Evolutionary conservation across 495 filamentous ascomycete genomes (phyloP), one percentile per base, ranked within the genome.

Genomic region (Penicillium crystallinum): DNA sequence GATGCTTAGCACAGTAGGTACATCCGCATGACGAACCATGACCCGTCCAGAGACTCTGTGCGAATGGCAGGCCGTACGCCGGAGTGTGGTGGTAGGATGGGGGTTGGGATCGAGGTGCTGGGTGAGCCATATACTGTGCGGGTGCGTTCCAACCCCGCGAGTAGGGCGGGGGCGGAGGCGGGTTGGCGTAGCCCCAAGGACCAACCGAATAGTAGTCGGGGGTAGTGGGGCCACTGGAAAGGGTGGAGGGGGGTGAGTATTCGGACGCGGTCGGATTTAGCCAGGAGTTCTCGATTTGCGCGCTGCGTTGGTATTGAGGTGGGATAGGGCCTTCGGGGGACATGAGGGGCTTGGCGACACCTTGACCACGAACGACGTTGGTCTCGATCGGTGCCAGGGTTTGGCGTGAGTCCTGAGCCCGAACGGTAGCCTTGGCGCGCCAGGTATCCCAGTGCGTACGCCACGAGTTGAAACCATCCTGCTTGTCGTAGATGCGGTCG

Each of bases 381-480:
- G 87, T 83, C 62, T 91, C 84, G 55, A 92, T 78, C 17, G 88
- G 83, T 15, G 84, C 78, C 54, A 91, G 75, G 30, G 81, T 73
- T 35, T 82, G 79, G 49, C 73, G 73, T 55, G 81, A 70, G 62
- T 70, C 71, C 45, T 81, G 70, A 25, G 74, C 61, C 53, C 78
- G 74, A 54, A 79, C 71, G 48, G 76, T 68, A 58, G 85, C 82
- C 69, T 81, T 81, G 54, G 77, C 73, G 51, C 84, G 75, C 82
- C 87, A 96, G 30, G 81, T 82, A 35, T 88, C 75, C 95, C 95
- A 99, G 72, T 85, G 89, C 44, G 79, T 75, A 46, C 84, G 76
- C 89, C 92, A 97, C 12, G 86, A 81, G 19, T 79, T 74, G 67
- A 93, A 96, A 25, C 91, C 92, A 58, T 77, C 74, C 54, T 91